Conservation (phyloP, 179 eudicot species). For the Amaranthus tricolor region DNA sequence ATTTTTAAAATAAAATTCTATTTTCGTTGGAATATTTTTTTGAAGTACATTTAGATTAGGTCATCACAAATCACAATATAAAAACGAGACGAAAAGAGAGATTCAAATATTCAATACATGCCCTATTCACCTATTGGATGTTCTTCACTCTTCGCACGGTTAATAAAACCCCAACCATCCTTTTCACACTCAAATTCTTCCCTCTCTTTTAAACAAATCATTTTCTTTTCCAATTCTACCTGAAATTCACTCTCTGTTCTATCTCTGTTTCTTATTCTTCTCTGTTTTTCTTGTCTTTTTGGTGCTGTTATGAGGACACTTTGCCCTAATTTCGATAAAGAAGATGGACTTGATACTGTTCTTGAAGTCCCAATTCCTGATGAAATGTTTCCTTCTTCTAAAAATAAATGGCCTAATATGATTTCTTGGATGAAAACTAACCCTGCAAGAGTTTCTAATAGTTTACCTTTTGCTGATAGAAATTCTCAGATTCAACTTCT, state of each 20-base stretch:
- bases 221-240: background rate
- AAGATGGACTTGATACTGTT: constrained; percentile 79
- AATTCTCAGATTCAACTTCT: constrained; percentile 71
- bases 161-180: constrained; percentile 12
- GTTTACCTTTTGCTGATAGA: constrained; percentile 38
- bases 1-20: background rate
- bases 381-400: constrained; percentile 49
- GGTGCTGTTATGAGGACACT: constrained; percentile 55
- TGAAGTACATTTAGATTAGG: background rate
- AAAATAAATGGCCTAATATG: constrained; percentile 63
- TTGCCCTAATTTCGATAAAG: constrained; percentile 69
- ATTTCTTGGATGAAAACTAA: constrained; percentile 62
- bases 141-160: constrained; percentile 19
- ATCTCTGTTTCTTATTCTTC: background rate
- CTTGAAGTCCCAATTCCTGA: constrained; percentile 85
- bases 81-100: constrained; percentile 1
- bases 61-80: background rate
- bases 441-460: constrained; percentile 22
- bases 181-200: constrained; percentile 14
- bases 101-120: too few relatives aligned
- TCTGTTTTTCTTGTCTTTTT: background rate
- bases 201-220: constrained; percentile 11
- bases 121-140: too few relatives aligned
- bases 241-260: background rate
- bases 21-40: background rate